These are phyloP conservation scores for Fusarium austroafricanum DNA, from an alignment of 2,329 filamentous ascomycete species.

Conservation along the genomic window DNA sequence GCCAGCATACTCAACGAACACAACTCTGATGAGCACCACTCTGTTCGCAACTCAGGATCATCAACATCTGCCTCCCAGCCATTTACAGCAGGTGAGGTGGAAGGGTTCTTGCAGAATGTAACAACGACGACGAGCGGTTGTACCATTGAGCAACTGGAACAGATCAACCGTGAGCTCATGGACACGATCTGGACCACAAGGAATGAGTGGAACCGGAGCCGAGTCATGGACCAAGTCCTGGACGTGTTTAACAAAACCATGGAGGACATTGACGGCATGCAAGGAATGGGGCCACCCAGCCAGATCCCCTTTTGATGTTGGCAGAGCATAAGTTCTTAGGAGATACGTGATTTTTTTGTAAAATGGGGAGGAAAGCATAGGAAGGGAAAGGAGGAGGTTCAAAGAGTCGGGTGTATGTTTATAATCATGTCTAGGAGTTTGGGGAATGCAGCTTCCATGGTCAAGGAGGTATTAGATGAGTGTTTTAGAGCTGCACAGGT, in stretches of 20 bases:
- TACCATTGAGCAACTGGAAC: conserved; percentile 93
- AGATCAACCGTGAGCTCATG: conserved; percentile 92
- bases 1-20: conserved; percentile 57
- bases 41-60: conserved; percentile 48
- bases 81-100: conserved; percentile 63
- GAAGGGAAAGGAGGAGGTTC: conserved; percentile 14
- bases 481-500: conserved; percentile 38
- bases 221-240: conserved; percentile 72
- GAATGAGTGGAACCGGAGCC: conserved; percentile 84
- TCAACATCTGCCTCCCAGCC: conserved; percentile 61
- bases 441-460: conserved; percentile 24
- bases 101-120: conserved; percentile 70
- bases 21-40: conserved; percentile 50
- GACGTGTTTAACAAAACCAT: conserved; percentile 82
- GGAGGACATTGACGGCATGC: conserved; percentile 71
- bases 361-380: conserved; percentile 20
- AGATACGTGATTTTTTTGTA: conserved; percentile 7
- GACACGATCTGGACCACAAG: conserved; percentile 85
- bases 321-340: neutral
- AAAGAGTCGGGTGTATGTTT: conserved; percentile 38
- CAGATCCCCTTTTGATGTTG: conserved; percentile 49
- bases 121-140: conserved; percentile 78
- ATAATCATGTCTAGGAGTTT: conserved; percentile 40
- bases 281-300: conserved; percentile 58
- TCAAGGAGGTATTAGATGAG: conserved; percentile 40